Evolutionary conservation across 495 filamentous ascomycete genomes (phyloP).

Genomic region (Astrocystis sublimbata): DNA sequence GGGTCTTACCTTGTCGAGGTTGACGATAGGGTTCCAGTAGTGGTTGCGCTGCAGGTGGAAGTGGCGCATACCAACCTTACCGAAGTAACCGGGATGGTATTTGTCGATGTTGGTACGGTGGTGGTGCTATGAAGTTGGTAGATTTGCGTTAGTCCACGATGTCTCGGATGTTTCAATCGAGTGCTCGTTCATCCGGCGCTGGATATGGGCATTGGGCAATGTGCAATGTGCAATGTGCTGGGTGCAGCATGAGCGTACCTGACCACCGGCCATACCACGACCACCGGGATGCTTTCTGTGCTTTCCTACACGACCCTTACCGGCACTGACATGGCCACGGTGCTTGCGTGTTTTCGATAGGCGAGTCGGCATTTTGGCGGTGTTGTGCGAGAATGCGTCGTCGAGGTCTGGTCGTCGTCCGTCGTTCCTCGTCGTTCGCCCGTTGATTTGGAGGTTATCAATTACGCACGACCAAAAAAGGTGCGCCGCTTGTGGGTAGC

Average conservation of each 20-base stretch:
- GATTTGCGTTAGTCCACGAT: constrained; percentile 3
- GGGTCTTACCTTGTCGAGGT: constrained; percentile 86
- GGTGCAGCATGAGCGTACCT: constrained; percentile 13
- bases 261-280: constrained; percentile 59
- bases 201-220: too few species aligned
- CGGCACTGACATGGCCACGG: constrained; percentile 93
- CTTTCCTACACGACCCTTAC: constrained; percentile 91
- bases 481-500: constrained; percentile 16
- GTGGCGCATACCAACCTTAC: constrained; percentile 96
- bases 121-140: constrained; percentile 77
- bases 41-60: constrained; percentile 88
- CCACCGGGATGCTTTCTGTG: constrained; percentile 94
- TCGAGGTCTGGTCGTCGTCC: constrained; percentile 20
- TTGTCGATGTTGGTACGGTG: constrained; percentile 94
- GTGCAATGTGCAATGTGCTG: too few species aligned
- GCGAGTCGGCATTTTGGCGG: constrained; percentile 75
- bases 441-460: constrained; percentile 17
- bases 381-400: constrained; percentile 18
- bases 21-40: constrained; percentile 91
- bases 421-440: constrained; percentile 19
- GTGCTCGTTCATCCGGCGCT: too few species aligned
- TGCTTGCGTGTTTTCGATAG: constrained; percentile 81
- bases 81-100: constrained; percentile 71
- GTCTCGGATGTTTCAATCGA: too few species aligned
- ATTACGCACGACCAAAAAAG: constrained; percentile 20